Evolutionary conservation across 2,329 filamentous ascomycete genomes (phyloP).

Genomic region (Dendrostoma leiphaemia): DNA sequence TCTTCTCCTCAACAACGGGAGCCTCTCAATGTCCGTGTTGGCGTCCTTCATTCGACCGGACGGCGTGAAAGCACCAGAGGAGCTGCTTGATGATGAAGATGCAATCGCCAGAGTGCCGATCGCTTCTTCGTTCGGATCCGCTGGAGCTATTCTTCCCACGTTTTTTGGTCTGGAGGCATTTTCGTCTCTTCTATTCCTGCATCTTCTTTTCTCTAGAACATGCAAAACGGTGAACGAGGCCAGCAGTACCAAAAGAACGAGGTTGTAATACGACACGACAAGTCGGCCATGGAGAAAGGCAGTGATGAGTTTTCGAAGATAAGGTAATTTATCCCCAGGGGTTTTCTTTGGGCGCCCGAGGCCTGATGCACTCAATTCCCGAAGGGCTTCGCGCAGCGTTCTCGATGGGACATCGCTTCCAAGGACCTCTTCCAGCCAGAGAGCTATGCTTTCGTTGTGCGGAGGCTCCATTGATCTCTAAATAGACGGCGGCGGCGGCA

Average conservation of each 20-base stretch:
- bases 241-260: constrained; percentile 30
- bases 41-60: constrained; percentile 22
- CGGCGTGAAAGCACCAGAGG: constrained; percentile 26
- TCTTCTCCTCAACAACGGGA: constrained; percentile 28
- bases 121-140: background rate
- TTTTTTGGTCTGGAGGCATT: background rate
- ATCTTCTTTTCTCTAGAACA: constrained; percentile 21
- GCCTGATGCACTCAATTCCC: background rate
- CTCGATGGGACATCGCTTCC: too few species aligned
- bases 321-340: too few species aligned
- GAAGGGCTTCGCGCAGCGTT: background rate
- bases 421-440: too few species aligned
- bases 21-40: constrained; percentile 32
- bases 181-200: constrained; percentile 24
- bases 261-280: constrained; percentile 33
- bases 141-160: background rate
- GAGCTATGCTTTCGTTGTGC: too few species aligned
- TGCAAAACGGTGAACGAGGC: constrained; percentile 28
- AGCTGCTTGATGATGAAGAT: constrained; percentile 35
- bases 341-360: too few species aligned
- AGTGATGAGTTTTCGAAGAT: constrained; percentile 30
- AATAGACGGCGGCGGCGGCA: too few species aligned
- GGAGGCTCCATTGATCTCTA: too few species aligned
- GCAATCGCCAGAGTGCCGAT: background rate
- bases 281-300: constrained; percentile 31